Percentiles rank a stretch among this genome's conserved stretches.
Evolutionary conservation across 768 basidiomycete species (phyloP).

Genomic region (Trametes sanguinea): DNA sequence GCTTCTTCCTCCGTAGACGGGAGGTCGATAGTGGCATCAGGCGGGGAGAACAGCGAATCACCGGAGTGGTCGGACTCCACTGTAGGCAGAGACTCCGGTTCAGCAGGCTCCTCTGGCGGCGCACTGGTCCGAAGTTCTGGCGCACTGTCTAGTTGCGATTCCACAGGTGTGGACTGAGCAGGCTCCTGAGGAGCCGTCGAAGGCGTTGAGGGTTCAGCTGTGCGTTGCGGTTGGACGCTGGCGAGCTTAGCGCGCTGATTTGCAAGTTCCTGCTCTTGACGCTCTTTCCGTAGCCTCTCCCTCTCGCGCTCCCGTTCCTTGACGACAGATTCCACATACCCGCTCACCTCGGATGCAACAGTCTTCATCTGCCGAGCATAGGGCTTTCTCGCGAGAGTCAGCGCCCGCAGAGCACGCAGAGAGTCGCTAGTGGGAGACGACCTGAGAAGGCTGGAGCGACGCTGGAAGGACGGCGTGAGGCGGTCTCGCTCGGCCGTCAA

Average conservation of each 20-base stretch:
- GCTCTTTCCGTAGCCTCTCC: slow-evolving; percentile 67
- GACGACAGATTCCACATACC: slow-evolving; percentile 74
- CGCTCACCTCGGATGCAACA: slow-evolving; percentile 62
- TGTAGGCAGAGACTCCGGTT: slow-evolving; percentile 5
- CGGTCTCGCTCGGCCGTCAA: neutral
- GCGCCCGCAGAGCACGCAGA: slow-evolving; percentile 46
- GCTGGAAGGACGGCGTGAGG: slow-evolving; percentile 34
- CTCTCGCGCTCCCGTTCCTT: slow-evolving; percentile 78
- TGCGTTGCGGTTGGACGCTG: neutral
- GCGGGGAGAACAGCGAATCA: slow-evolving; percentile 26
- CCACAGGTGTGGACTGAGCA: neutral
- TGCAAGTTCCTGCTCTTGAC: slow-evolving; percentile 45
- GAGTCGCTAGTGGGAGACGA: slow-evolving; percentile 40
- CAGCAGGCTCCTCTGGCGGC: neutral
- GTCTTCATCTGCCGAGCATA: slow-evolving; percentile 50
- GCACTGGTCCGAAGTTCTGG: neutral
- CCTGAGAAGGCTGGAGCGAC: slow-evolving; percentile 33
- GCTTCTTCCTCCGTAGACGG: slow-evolving; percentile 18
- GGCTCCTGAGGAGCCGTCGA: neutral
- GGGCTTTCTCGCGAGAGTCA: slow-evolving; percentile 43
- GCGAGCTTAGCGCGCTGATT: slow-evolving; percentile 11
- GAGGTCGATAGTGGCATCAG: slow-evolving; percentile 15
- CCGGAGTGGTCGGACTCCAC: slow-evolving; percentile 17
- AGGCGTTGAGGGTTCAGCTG: neutral
- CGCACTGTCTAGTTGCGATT: neutral